Evolutionary conservation across 2,329 filamentous ascomycete species (phyloP).

Genomic region (Fusarium clavum): DNA sequence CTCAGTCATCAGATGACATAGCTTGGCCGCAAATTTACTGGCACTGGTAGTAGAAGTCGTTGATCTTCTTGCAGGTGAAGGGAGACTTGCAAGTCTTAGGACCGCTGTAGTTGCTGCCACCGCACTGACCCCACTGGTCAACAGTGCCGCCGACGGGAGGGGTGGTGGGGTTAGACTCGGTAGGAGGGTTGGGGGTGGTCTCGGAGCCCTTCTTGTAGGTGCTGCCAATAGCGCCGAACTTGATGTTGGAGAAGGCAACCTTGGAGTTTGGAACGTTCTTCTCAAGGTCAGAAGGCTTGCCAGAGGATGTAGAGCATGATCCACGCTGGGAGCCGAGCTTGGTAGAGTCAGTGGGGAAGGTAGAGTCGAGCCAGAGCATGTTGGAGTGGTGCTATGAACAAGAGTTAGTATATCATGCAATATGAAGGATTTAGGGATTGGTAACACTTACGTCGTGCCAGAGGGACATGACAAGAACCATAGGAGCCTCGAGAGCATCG

Average conservation of each 20-base stretch:
- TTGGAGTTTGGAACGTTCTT: constrained; percentile 57
- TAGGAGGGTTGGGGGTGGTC: constrained; percentile 21
- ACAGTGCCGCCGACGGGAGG: constrained; percentile 21
- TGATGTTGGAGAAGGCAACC: constrained; percentile 70
- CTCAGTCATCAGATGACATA: neutral
- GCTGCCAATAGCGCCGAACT: constrained; percentile 65
- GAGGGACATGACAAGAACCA: constrained; percentile 63
- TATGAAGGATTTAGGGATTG: neutral
- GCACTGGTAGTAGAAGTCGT: constrained; percentile 58
- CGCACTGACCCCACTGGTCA: constrained; percentile 54
- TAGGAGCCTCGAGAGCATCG: constrained; percentile 54
- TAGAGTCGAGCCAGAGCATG: constrained; percentile 82
- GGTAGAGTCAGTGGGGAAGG: constrained; percentile 65
- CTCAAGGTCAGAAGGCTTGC: constrained; percentile 59
- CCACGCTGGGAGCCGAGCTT: constrained; percentile 65
- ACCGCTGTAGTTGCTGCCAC: constrained; percentile 52
- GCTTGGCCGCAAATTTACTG: constrained; percentile 43
- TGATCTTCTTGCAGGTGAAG: constrained; percentile 52
- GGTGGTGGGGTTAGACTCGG: constrained; percentile 10
- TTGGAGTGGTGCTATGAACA: constrained; percentile 63
- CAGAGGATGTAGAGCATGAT: constrained; percentile 63
- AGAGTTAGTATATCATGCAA: constrained; percentile 12
- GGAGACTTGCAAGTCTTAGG: constrained; percentile 51
- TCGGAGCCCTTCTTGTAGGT: constrained; percentile 53
- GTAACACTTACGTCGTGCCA: constrained; percentile 68